These are phyloP conservation scores for Phytophthora agathidicida DNA, from an alignment of 352 stramenopile genomes.

Conservation along the genomic window DNA sequence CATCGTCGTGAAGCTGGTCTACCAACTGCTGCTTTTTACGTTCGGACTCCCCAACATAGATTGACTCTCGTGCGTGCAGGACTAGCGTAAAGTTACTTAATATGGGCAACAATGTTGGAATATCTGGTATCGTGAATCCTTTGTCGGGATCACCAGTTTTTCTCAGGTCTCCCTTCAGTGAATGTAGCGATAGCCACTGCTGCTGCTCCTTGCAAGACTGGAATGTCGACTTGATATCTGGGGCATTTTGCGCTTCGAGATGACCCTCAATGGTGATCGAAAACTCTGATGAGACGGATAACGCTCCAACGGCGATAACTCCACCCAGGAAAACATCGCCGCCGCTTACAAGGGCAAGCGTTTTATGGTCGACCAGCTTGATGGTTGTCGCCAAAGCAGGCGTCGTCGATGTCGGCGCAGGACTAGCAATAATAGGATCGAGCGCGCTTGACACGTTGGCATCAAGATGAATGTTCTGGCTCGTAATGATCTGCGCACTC, in stretches of 20 bases:
- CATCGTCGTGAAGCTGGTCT: conserved; percentile 24
- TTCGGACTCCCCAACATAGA: conserved; percentile 52
- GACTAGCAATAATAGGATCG: conserved; percentile 19
- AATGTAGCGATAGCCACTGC: conserved; percentile 27
- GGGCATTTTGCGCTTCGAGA: conserved; percentile 48
- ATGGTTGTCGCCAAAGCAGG: conserved; percentile 1
- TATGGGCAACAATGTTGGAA: conserved; percentile 25
- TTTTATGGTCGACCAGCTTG: conserved; percentile 33
- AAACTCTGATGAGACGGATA: conserved; percentile 57
- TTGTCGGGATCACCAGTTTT: conserved; percentile 4
- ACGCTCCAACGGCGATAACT: conserved; percentile 45
- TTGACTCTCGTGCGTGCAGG: conserved; percentile 54
- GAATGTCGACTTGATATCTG: conserved; percentile 52
- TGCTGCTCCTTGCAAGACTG: conserved; percentile 55
- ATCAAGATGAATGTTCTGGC: conserved; percentile 55
- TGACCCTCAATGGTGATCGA: conserved; percentile 57
- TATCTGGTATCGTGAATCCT: conserved; percentile 15
- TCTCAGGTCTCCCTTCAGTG: conserved; percentile 16
- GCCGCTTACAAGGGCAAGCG: conserved; percentile 56
- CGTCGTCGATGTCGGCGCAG: conserved; percentile 10
- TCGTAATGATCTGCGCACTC: conserved; percentile 48
- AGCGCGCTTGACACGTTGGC: conserved; percentile 50
- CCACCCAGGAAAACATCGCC: conserved; percentile 61
- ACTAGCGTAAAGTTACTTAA: conserved; percentile 71
- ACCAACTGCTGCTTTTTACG: conserved; percentile 30